Conservation (phyloP, 2,329 filamentous ascomycete species). For the Fusarium anguioides region DNA sequence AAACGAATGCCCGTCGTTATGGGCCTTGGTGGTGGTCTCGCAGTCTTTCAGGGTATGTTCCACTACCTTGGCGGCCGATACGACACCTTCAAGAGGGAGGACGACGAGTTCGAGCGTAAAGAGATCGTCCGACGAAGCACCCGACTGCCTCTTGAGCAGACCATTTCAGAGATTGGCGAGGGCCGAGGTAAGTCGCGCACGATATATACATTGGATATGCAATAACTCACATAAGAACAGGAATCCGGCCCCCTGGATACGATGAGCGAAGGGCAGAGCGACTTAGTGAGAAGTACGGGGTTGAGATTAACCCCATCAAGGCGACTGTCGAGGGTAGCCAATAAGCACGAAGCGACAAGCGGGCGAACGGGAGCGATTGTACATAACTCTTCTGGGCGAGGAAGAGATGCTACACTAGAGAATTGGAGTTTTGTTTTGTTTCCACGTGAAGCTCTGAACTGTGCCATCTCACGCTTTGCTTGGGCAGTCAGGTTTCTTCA, state of each 20-base stretch:
- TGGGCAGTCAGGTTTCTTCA: slow-evolving; percentile 22
- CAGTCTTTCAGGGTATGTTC: slow-evolving; percentile 70
- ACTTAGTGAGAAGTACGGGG: slow-evolving; percentile 87
- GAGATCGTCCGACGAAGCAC: slow-evolving; percentile 78
- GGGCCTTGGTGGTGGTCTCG: slow-evolving; percentile 70
- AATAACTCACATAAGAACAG: slow-evolving; percentile 58
- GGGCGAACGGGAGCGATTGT: slow-evolving; percentile 48
- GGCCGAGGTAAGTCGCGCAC: slow-evolving; percentile 75
- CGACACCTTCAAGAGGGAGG: slow-evolving; percentile 63
- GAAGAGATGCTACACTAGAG: slow-evolving; percentile 54
- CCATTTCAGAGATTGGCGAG: slow-evolving; percentile 83
- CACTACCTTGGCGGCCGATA: slow-evolving; percentile 75
- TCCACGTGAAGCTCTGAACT: slow-evolving; percentile 43
- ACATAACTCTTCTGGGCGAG: slow-evolving; percentile 53
- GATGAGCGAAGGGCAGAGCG: slow-evolving; percentile 84
- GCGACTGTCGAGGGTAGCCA: slow-evolving; percentile 60
- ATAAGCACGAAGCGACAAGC: slow-evolving; percentile 43
- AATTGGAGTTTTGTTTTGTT: slow-evolving; percentile 54
- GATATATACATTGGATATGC: not conserved
- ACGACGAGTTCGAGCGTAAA: slow-evolving; percentile 80
- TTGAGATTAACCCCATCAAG: slow-evolving; percentile 79
- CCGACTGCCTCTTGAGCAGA: slow-evolving; percentile 81
- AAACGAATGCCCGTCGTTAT: slow-evolving; percentile 75
- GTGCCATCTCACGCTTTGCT: slow-evolving; percentile 37
- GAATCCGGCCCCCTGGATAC: slow-evolving; percentile 83